A percentile compares a stretch with the other conserved stretches of the same genome.
Conservation (phyloP, 192 early-diverging fungal species). For the Rhizoclosmatium globosum region DNA sequence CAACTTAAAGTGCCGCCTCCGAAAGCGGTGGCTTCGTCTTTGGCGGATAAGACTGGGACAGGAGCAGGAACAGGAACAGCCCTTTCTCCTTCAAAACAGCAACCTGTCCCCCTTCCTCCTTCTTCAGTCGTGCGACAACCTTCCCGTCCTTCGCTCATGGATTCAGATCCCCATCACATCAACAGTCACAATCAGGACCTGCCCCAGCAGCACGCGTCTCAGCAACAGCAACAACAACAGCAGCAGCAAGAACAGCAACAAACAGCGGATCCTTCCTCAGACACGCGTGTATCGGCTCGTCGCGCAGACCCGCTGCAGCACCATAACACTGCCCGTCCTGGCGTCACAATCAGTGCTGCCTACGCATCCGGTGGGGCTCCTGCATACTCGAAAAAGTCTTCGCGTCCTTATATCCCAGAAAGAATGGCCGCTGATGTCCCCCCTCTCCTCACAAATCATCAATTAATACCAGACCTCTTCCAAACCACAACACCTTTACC, state of each 20-base stretch:
- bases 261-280: not conserved
- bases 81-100: not conserved
- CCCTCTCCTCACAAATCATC: conserved; percentile 4
- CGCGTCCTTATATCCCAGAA: conserved; percentile 29
- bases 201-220: not conserved
- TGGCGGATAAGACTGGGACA: not conserved
- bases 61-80: not conserved
- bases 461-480: not conserved
- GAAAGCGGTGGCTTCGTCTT: not conserved
- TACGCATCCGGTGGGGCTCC: conserved; percentile 20
- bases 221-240: not conserved
- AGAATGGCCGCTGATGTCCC: conserved; percentile 37
- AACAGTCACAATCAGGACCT: not conserved
- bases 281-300: not conserved
- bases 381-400: conserved; percentile 7
- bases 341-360: conserved; percentile 24
- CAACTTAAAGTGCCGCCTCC: not conserved
- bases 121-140: not conserved
- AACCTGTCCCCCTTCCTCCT: not conserved
- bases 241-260: not conserved
- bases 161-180: not conserved
- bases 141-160: too few species aligned
- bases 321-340: conserved; percentile 6
- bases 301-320: conserved; percentile 35
- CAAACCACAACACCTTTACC: conserved; percentile 5